Evolutionary conservation across 2,329 filamentous ascomycete species (phyloP).

Genomic region (Fusarium pseudograminearum): DNA sequence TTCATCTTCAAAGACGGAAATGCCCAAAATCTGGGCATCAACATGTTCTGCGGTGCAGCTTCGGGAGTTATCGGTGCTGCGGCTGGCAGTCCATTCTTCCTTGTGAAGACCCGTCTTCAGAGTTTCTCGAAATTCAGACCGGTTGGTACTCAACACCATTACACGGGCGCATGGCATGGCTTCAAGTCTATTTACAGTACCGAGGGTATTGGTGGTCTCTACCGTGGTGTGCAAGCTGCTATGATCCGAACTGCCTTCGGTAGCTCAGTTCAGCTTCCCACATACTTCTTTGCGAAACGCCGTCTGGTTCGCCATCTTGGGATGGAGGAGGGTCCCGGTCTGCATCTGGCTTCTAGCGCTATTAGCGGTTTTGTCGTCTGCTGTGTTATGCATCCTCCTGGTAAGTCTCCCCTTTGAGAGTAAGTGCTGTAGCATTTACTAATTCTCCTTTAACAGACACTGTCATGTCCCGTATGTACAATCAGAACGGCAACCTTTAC

Average conservation of each 20-base stretch:
- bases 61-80: conserved; percentile 93
- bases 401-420: conserved; percentile 59
- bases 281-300: conserved; percentile 97
- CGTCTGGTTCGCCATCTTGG: conserved; percentile 83
- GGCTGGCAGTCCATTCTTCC: conserved; percentile 96
- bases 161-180: conserved; percentile 87
- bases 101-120: conserved; percentile 96
- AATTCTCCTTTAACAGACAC: conserved; percentile 70
- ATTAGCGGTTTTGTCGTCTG: conserved; percentile 96
- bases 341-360: conserved; percentile 90
- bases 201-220: conserved; percentile 85
- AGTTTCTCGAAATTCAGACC: conserved; percentile 93
- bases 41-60: conserved; percentile 90
- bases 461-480: conserved; percentile 98
- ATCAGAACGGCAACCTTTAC: conserved; percentile 98
- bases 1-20: conserved; percentile 77
- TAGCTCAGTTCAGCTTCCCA: conserved; percentile 94
- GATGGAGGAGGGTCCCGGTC: conserved; percentile 88
- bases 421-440: conserved; percentile 1
- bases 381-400: conserved; percentile 96
- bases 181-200: conserved; percentile 79
- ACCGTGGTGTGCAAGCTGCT: conserved; percentile 89
- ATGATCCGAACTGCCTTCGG: conserved; percentile 98
- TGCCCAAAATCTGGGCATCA: conserved; percentile 88
- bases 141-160: conserved; percentile 96